Evolutionary conservation across 1,284 basidiomycete genomes (phyloP), one percentile per base, ranked within the genome.

Genomic region (Malassezia brasiliensis): DNA sequence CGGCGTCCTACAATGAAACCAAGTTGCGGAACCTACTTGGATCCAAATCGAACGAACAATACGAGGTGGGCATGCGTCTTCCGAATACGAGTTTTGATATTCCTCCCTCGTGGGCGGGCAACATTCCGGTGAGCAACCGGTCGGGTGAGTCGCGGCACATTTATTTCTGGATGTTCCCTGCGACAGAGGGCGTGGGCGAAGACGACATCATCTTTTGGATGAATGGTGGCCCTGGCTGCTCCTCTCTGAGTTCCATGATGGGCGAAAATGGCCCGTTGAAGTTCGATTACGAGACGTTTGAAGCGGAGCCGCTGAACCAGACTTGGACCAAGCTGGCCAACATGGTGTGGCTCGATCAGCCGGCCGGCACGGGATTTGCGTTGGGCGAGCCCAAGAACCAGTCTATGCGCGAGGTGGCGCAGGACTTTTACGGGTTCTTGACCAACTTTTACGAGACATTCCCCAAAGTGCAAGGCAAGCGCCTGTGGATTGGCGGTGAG

Each of bases 111-210:
- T 70, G 65, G 50, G 68, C 63, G 15, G 68, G 68, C 12, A 30
- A 65, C 31, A 15, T 67, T 36, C 68, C 66, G 2, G 65, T 70
- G 56, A 59, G 53, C 41, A 40, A 47, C 10, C 38, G 54, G 14
- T 25, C 52, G 7, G 42, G 63, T 28, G 62, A 67, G 45, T 52
- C 47, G 14, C 59, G 66, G 5, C 56, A 87, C 79, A 78, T 88
- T 6, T 88, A 85, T 78, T 88, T 88, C 76, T 88, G 86, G 87
- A 85, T 87, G 76, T 87, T 87, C 77, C 86, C 86, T 37, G 83
- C 85, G 1, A 84, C 83, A 5, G 83, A 83, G 10, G 77, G 82
- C 65, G 83, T 83, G 12, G 85, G 82, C 54, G 67, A 80, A 14
- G 83, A 87, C 63, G 84, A 87, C 66, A 68, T 87, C 81, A 85